Conservation (phyloP, 805 yeast genomes). For the Scheffersomyces amazonensis region DNA sequence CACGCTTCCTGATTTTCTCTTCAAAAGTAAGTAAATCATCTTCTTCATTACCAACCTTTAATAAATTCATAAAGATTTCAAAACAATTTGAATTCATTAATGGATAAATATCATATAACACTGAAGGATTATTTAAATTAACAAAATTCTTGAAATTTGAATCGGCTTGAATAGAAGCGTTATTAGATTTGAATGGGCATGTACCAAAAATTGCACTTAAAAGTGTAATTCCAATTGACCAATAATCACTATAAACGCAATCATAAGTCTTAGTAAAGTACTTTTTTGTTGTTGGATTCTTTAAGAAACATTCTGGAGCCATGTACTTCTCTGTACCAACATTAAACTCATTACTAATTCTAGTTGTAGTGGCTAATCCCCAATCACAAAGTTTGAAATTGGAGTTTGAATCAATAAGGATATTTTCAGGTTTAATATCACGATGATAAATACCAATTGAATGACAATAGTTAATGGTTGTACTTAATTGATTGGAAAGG, state of each 20-base stretch:
- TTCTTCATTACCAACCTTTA: constrained; percentile 35
- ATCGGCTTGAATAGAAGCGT: constrained; percentile 27
- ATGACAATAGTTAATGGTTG: constrained; percentile 56
- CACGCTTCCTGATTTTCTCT: constrained; percentile 26
- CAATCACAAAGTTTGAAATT: constrained; percentile 67
- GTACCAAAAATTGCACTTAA: constrained; percentile 50
- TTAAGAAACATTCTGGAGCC: constrained; percentile 50
- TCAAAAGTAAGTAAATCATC: constrained; percentile 22
- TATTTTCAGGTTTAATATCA: constrained; percentile 73
- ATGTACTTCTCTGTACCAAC: constrained; percentile 61
- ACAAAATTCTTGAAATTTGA: constrained; percentile 43
- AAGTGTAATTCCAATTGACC: constrained; percentile 54
- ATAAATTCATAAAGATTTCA: constrained; percentile 37
- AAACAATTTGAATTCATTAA: constrained; percentile 42
- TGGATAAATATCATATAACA: constrained; percentile 49
- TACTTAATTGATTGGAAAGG: constrained; percentile 48
- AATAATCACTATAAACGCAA: constrained; percentile 47
- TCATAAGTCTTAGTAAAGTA: constrained; percentile 25
- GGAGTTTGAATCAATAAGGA: constrained; percentile 50
- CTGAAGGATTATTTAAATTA: constrained; percentile 31
- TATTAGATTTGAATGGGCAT: constrained; percentile 43
- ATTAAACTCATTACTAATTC: constrained; percentile 28
- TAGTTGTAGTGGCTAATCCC: constrained; percentile 58
- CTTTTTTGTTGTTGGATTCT: constrained; percentile 7
- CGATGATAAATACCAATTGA: constrained; percentile 61